Evolutionary conservation across 352 stramenopile species (phyloP), one percentile per base, ranked within the genome.

Genomic region (Blastocystis sp.): DNA sequence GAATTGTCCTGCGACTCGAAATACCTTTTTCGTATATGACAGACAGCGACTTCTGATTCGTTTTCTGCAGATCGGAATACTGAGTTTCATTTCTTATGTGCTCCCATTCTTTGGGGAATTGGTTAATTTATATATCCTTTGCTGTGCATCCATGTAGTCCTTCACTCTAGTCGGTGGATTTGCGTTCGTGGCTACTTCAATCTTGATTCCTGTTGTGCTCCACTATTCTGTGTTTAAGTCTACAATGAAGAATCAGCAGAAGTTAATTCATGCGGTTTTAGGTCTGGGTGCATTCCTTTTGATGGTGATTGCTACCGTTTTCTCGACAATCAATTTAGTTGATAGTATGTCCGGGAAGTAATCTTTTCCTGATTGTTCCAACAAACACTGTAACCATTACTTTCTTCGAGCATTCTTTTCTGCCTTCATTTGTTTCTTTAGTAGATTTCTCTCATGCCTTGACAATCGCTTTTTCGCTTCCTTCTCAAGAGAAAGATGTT

Each of bases 71-170:
- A 81, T 81, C 50, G 39, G 16, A 24, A 20, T 9, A 6, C 30
- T 81, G 37, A 63, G 37, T 53, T 43, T 81, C 70, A 63, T 81
- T 20, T 37, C 70, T 0, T 81, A 81, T 41, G 37, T 81, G 13
- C 37, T 81, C 18, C 70, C 70, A 4, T 81, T 81, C 70, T 81
- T 81, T 41, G 70, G 70, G 4, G 50, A 65, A 34, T n/a, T 81
- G 9, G 45, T 81, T 53, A 81, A 81, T 39, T 62, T 81, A 6
- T 81, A 81, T 81, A 81, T 81, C 70, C 70, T 81, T 79, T n/a
- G 13, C 13, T 9, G 30, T 13, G 20, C 20, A 18, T 16, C 26
- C 11, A 18, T 24, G 26, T 24, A n/a, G 16, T 64, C 70, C 70
- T 81, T 81, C 39, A 81, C 65, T n/a, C 70, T 41, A 81, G 45